Evolutionary conservation across 257 asterid genomes (phyloP).

Genomic region (Solanum bukasovii): DNA sequence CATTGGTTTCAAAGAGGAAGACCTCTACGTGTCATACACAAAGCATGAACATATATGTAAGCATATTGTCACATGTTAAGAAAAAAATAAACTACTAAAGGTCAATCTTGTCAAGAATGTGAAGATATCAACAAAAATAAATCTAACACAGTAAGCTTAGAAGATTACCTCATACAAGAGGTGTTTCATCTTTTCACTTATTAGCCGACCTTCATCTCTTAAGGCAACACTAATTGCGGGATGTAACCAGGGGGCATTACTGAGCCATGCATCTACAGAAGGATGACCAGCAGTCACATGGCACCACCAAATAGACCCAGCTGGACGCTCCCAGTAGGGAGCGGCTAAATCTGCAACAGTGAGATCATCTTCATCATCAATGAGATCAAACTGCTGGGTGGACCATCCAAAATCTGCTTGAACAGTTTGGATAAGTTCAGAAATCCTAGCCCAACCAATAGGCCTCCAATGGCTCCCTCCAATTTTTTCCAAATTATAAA

Average conservation of each 20-base stretch:
- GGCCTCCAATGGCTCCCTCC: slow-evolving; percentile 73
- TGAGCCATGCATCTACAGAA: slow-evolving; percentile 66
- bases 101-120: background rate
- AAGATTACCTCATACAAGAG: slow-evolving; percentile 72
- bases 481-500: slow-evolving; percentile 17
- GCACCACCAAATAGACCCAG: slow-evolving; percentile 98
- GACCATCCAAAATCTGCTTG: slow-evolving; percentile 66
- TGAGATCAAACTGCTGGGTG: slow-evolving; percentile 29
- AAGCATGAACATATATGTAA: background rate
- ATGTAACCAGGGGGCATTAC: slow-evolving; percentile 71
- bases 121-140: slow-evolving; percentile 4
- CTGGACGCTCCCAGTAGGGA: slow-evolving; percentile 88
- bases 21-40: background rate
- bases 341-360: slow-evolving; percentile 90
- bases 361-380: slow-evolving; percentile 62
- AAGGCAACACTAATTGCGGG: slow-evolving; percentile 85
- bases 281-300: slow-evolving; percentile 84
- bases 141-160: background rate
- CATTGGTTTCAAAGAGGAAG: background rate
- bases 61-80: background rate
- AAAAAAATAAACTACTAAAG: background rate
- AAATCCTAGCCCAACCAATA: slow-evolving; percentile 83
- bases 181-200: slow-evolving; percentile 88
- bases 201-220: slow-evolving; percentile 80
- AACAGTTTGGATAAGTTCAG: slow-evolving; percentile 55